Base-by-base conservation (phyloP, 768 basidiomycete species). In the Steccherinum ochraceum region DNA sequence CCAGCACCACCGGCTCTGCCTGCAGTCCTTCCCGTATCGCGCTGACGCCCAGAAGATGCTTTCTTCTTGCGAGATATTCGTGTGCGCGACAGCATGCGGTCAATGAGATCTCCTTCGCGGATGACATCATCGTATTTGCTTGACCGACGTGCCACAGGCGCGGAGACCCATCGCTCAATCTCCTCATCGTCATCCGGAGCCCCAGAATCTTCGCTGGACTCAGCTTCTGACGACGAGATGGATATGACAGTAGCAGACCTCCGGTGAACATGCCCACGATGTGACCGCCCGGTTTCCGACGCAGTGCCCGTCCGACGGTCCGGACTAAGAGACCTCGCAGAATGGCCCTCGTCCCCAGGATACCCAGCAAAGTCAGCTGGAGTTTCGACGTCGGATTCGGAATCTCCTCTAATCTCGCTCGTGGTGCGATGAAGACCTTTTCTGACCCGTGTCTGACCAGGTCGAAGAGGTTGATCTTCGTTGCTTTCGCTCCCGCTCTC, bases 41-140 rank as follows among this genome's bases (percentile, higher is more conserved):
- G 7, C 30, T 16, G 30, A 7, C 30, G 30, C 16, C 7, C 30
- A 35, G 30, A 35, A 35, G 30, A 35, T 7, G 16, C 7, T 35
- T 35, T 35, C 7, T 7, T 16, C 30, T 35, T 35, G 7, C 18
- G 7, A 18, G 25, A 40, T 49, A 54, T 59, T 19, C 68, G 65
- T 2, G 75, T 74, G 44, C 76, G 71, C 12, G 71, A 69, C 45
- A 89, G 59, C 86, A 89, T 89, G 61, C 79, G 80, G 56, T 88
- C 83, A 44, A 89, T 84, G 47, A 85, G 61, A 58, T 79, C 62
- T 61, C 73, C 54, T 71, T 75, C 63, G 68, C 72, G 7, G 16
- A 43, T 49, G 58, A 65, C 52, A 26, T 54, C 59, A 21, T 60
- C 62, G 19, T 62, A 61, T 7, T 54, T 58, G 49, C 53, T n/a